Conservation (phyloP, 441 rosid genomes). For the Breynia disticha region DNA sequence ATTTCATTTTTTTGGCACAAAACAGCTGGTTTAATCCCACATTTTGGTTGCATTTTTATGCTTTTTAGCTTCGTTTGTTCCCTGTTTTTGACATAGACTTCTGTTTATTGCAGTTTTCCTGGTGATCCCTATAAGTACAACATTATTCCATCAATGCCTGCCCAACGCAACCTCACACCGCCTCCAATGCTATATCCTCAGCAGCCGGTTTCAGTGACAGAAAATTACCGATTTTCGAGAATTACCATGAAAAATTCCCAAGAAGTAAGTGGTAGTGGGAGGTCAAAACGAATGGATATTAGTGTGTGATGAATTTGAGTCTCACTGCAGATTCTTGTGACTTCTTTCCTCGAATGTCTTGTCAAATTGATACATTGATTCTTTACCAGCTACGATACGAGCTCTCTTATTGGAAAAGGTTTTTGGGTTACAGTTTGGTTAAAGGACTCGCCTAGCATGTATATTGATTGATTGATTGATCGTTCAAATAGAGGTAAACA, state of each 20-base stretch:
- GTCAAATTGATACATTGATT: no score
- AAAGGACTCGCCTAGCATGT: no score
- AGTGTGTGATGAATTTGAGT: constrained; percentile 35
- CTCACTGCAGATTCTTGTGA: background rate
- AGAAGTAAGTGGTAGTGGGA: constrained; percentile 41
- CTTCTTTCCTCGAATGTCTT: background rate
- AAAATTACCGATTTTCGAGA: constrained; percentile 64
- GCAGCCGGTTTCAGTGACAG: constrained; percentile 66
- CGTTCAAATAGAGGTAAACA: no score
- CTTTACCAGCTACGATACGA: no score
- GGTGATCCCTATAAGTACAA: constrained; percentile 60
- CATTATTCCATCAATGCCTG: constrained; percentile 77
- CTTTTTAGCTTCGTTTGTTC: no score
- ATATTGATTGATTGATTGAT: no score
- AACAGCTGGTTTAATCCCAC: background rate
- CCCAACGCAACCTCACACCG: constrained; percentile 82
- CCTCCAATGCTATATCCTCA: constrained; percentile 98
- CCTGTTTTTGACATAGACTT: background rate
- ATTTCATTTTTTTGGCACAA: background rate
- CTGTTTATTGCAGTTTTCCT: constrained; percentile 39
- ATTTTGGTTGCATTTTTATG: no score
- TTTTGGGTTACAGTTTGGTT: no score
- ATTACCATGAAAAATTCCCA: constrained; percentile 41
- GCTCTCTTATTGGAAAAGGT: no score
- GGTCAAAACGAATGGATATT: constrained; percentile 77